Base-by-base conservation (phyloP, 345 rosid species). In the Toxicodendron radicans region DNA sequence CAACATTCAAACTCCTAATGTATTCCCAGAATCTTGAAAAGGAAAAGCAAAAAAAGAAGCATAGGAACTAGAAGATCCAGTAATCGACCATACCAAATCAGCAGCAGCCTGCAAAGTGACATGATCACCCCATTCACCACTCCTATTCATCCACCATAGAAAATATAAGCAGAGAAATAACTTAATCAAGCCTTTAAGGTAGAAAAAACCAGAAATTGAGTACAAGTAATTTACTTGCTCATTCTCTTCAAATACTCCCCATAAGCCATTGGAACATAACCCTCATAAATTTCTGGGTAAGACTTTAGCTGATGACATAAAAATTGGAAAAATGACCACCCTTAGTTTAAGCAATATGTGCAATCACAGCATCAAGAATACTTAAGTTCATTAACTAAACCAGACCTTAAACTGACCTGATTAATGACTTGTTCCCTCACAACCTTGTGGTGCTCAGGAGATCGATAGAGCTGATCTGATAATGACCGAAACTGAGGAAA, bases 401-500 rank as follows among this genome's bases (percentile, higher is more conserved):
- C 51, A 9, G 35, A 56, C 20, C 11, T 13, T 20, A 23, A 73
- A 70, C 79, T 66, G 75, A 94, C 97, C 93, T 92, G 97, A 79
- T 79, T 70, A 66, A 88, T 80, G 73, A 94, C 78, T 81, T 84
- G 91, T 59, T 89, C 85, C 72, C 98, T 89, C 76, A 92, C 93
- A 86, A 72, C 73, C 63, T 77, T 85, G 81, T 92, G 97, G 75
- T 89, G 85, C 35, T 92, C 93, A 60, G 92, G 61, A 70, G 98
- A 85, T 56, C 89, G 91, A 73, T 92, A 94, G 49, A 94, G 91
- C 83, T 92, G 98, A 75, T 94, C 98, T 60, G 97, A 90, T 75
- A 92, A 74, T 49, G 98, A 83, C 32, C 97, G 89, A 75, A 92
- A 94, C 98, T 94, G 90, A 46, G 65, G 72, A 82, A 79, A 75